Evolutionary conservation across 2,329 filamentous ascomycete species (phyloP).

Genomic region (Ophiostoma ulmi): DNA sequence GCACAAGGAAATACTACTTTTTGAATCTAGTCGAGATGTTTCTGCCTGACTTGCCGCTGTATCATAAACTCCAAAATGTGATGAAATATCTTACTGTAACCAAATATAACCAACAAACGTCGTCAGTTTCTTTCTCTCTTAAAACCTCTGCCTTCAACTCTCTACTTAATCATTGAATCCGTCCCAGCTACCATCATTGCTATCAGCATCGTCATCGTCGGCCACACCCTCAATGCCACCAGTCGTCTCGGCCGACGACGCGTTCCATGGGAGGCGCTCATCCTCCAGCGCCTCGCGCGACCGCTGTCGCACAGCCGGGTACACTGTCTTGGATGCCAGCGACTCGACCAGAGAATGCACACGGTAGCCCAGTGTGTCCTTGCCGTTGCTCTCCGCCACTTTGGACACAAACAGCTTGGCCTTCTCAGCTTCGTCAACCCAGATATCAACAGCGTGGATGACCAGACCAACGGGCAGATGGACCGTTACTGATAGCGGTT

Average conservation of each 20-base stretch:
- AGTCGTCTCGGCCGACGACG: conserved; percentile 30
- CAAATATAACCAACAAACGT: background rate
- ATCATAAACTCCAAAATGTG: conserved; percentile 11
- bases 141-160: background rate
- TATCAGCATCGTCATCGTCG: conserved; percentile 39
- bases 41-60: background rate
- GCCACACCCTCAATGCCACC: conserved; percentile 29
- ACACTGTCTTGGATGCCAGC: conserved; percentile 53
- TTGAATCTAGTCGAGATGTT: background rate
- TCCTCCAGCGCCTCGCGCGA: conserved; percentile 68
- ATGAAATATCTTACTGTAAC: conserved; percentile 7
- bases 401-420: conserved; percentile 30
- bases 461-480: conserved; percentile 73
- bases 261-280: conserved; percentile 64
- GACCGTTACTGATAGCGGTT: conserved; percentile 30
- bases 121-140: background rate
- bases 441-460: conserved; percentile 85
- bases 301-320: conserved; percentile 66
- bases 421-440: conserved; percentile 56
- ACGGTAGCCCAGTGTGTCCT: conserved; percentile 44
- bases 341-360: conserved; percentile 53
- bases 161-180: conserved; percentile 58
- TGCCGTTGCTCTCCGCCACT: conserved; percentile 29
- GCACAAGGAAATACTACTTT: background rate
- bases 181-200: conserved; percentile 55